Base-by-base conservation (phyloP, 208 protist genomes). In the Leishmania amazonensis region DNA sequence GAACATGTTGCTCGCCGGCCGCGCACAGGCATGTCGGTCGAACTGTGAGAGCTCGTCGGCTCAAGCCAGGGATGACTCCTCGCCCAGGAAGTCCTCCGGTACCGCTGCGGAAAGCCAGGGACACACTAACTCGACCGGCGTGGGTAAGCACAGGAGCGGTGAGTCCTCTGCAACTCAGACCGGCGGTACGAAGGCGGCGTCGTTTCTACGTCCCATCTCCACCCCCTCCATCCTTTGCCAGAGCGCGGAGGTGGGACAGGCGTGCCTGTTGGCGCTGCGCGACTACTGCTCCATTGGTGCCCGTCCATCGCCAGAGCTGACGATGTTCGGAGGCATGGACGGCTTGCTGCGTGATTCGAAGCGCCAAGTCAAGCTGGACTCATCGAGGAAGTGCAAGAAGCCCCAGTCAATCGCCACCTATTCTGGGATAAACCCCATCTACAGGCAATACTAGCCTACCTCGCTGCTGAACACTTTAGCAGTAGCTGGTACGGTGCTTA, bases 261-360 rank as follows among this genome's bases (percentile, higher is more conserved):
- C 93, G 75, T 95, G 90, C 74, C 38, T 95, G 71, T 75, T 95
- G 65, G 87, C 94, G 42, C 81, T 97, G 83, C 82, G 91, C 24
- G 93, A 97, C 81, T 97, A 97, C 86, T 96, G 94, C 65, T 80
- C 80, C 15, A 88, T 94, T 24, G 80, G 79, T 6, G 76, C 81
- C 9, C 76, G 81, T 40, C 72, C 40, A 0, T 92, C 90, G n/a
- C 76, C 83, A 1, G 87, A 90, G 76, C 84, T 96, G 47, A 77
- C 42, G 35, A 72, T 74, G 21, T 91, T 93, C 71, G 91, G 93
- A 31, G 94, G 90, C 15, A 90, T 96, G 87, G 87, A 88, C 38
- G 83, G 86, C 7, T 85, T 91, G 35, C 83, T 97, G 73, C 76
- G 81, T 3, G 93, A 95, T 81, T 87, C 94, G 64, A 97, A 93